Base-by-base conservation (phyloP, 345 rosid genomes). In the Hibiscus syriacus region DNA sequence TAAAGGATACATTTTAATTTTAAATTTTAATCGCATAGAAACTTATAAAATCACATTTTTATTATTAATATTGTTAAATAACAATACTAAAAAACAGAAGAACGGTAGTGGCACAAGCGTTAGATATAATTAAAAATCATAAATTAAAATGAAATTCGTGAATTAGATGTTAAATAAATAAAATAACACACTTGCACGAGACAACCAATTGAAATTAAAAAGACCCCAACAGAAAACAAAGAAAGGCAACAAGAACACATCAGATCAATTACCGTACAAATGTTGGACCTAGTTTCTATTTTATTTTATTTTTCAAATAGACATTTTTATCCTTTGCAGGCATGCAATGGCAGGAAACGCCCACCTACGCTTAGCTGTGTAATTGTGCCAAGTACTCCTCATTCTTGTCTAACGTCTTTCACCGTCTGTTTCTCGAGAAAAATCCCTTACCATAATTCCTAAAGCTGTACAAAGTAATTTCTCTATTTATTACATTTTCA, bases 391-490 rank as follows among this genome's bases (percentile, higher is more conserved):
- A 30, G 34, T 2, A 30, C 25, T 17, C 55, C 25, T 49, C 20
- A 20, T 6, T 8, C 27, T 6, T 12, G 29, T 22, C 34, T 29
- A 34, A 62, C 52, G 66, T 41, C 66, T 41, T 62, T 41, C 30
- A 61, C 52, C 41, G 66, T 41, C 41, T 41, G 66, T 12, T 62
- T 62, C 20, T 41, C 66, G 52, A 23, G 52, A 62, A 39, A 45
- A 50, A 46, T 16, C 19, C 17, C 17, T 5, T 46, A 2, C 50
- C 50, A 50, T 20, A 19, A 6, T 41, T 41, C n/a, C 48, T 41
- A 41, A 41, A 41, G n/a, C 48, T 2, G 48, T 11, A 3, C 45
- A 2, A 39, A 12, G n/a, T 45, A 16, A 19, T 50, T 0, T 17
- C 20, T 46, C 20, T 14, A 46, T 46, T 46, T 46, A 46, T 16